Base-by-base conservation (phyloP, 2,329 filamentous ascomycete genomes). In the Trichoderma guizhouense region DNA sequence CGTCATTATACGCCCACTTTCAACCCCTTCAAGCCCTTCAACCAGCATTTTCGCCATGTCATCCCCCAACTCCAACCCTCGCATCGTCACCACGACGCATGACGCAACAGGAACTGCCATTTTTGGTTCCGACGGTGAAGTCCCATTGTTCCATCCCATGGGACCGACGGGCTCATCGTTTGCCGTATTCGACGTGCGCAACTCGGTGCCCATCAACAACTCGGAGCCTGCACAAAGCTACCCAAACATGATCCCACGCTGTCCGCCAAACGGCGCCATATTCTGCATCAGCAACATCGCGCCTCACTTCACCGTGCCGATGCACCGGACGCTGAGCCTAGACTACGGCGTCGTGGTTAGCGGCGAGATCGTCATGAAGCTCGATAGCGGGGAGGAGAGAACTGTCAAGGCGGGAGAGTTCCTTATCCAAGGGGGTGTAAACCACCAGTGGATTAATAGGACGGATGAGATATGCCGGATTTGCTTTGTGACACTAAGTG, bases 381-480 rank as follows among this genome's bases (percentile, higher is more conserved):
- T 86, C 1, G 84, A 85, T 72, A 76, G 78, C 5, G 83, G 83
- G 6, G 82, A 82, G 63, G 82, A 83, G 76, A 83, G 77, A 72
- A 78, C 76, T 5, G 28, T 85, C 3, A 73, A 73, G 30, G 74
- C 76, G 3, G 83, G 83, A 15, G 83, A 85, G 60, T 74, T 81
- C n/a, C 76, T 84, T 39, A 77, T 85, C 0, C 81, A 84, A 74
- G 77, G 81, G 47, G 84, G 84, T 0, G 79, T 78, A 9, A 84
- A 82, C 69, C 85, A 87, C 75, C 76, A 77, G 11, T 87, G 84
- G 83, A 76, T 79, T 18, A 86, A 86, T 72, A 77, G 79, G 18
- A 79, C 79, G 0, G 73, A 78, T 2, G 79, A 81, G 63, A 73
- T 79, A 21, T 84, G 82, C 65, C 77, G 81, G 24, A 77, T 85